Percentiles rank a stretch among this genome's conserved stretches.
These are phyloP conservation scores for Metarhizium humberi DNA, from an alignment of 2,329 filamentous ascomycete species.

Conservation along the genomic window DNA sequence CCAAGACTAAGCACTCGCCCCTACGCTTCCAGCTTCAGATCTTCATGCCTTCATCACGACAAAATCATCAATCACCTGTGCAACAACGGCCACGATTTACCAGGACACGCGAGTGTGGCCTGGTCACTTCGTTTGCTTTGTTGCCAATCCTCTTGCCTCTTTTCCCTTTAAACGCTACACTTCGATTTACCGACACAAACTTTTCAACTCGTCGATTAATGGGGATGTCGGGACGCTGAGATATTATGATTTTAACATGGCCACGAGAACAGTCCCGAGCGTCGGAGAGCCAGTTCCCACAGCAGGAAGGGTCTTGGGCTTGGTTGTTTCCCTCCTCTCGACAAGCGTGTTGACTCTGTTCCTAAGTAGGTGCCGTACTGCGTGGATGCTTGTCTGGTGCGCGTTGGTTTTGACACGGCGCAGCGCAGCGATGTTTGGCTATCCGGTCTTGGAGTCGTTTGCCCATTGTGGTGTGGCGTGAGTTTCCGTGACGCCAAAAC, in stretches of 20 bases:
- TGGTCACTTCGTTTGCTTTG: neutral
- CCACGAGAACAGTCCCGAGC: neutral
- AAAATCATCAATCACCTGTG: neutral
- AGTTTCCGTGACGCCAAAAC: slow-evolving; percentile 10
- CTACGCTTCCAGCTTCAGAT: too few relatives aligned
- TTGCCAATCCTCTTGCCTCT: neutral
- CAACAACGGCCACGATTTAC: neutral
- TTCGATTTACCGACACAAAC: neutral
- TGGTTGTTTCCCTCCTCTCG: slow-evolving; percentile 19
- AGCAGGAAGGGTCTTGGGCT: slow-evolving; percentile 1
- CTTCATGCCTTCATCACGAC: neutral
- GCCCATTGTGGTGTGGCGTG: slow-evolving; percentile 34
- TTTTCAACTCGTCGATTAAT: neutral
- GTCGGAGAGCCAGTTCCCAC: neutral
- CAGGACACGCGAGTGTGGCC: neutral
- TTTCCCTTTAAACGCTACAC: neutral
- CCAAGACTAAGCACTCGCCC: too few relatives aligned
- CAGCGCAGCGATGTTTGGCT: slow-evolving; percentile 27
- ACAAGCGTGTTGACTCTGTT: slow-evolving; percentile 26
- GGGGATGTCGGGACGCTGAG: neutral
- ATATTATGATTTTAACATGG: neutral
- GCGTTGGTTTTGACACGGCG: neutral
- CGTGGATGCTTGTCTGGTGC: neutral
- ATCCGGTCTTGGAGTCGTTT: slow-evolving; percentile 31
- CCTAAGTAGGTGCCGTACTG: slow-evolving; percentile 20